phyloP scores from a whole-genome alignment of 2,329 filamentous ascomycete genomes.

The Torrubiella hemipterigena region DNA sequence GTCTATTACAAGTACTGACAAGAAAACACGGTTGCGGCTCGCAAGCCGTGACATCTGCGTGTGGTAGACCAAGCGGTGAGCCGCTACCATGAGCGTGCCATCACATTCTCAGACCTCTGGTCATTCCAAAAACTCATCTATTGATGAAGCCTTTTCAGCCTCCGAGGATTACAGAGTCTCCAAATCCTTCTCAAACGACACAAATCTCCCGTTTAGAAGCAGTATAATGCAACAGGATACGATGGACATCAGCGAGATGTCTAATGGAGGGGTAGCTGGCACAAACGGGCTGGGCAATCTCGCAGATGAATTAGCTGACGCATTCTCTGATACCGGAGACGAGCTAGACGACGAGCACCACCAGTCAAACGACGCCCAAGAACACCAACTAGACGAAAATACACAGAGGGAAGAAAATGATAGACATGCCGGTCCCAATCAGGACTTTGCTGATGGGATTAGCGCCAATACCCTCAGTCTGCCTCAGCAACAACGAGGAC shows the following conservation, averaged over 20 bases:
- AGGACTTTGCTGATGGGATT: slow-evolving; percentile 20
- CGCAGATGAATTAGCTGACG: slow-evolving; percentile 69
- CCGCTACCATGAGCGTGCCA: no score
- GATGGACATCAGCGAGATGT: slow-evolving; percentile 33
- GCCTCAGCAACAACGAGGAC: slow-evolving; percentile 30
- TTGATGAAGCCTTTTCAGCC: no score
- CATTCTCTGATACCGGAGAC: slow-evolving; percentile 54
- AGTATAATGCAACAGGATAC: slow-evolving; percentile 36
- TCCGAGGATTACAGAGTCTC: no score
- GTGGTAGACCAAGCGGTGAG: no score
- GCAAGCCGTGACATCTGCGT: no score
- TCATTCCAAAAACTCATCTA: no score
- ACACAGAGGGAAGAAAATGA: slow-evolving; percentile 4
- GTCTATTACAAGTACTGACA: no score
- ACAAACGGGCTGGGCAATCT: slow-evolving; percentile 60
- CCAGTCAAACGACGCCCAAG: slow-evolving; percentile 8
- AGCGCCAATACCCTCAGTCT: slow-evolving; percentile 35
- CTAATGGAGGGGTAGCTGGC: slow-evolving; percentile 25
- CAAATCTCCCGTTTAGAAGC: slow-evolving; percentile 33
- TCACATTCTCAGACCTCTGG: no score
- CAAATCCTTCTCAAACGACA: slow-evolving; percentile 38
- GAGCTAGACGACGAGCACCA: slow-evolving; percentile 33
- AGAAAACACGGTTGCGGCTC: no score
- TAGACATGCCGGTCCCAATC: slow-evolving; percentile 5
- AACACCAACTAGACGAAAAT: slow-evolving; percentile 1